phyloP scores from a whole-genome alignment of 2,329 filamentous ascomycete genomes.

The Aspergillus sp. region DNA sequence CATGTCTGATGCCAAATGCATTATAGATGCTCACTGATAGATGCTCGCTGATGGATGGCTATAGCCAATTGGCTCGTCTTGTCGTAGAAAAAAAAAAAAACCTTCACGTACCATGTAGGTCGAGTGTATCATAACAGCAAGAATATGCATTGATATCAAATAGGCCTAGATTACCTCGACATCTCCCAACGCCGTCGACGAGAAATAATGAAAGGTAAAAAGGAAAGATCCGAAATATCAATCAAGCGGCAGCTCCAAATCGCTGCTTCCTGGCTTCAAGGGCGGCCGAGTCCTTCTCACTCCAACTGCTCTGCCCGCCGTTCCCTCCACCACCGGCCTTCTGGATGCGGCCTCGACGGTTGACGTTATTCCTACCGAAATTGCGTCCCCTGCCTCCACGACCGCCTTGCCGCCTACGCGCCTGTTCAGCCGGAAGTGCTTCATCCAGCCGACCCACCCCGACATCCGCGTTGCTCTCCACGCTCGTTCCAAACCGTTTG shows the following conservation, averaged over 20 bases:
- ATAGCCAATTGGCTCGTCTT: no score
- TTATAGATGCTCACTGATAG: no score
- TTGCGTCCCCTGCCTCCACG: constrained; percentile 36
- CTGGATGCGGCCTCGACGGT: constrained; percentile 15
- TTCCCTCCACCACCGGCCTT: constrained; percentile 13
- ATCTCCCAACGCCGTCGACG: not conserved
- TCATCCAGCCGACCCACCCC: constrained; percentile 37
- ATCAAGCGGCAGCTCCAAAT: constrained; percentile 29
- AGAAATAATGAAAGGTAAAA: constrained; percentile 7
- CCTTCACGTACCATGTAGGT: no score
- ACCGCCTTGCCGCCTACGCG: constrained; percentile 33
- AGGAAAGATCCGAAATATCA: constrained; percentile 4
- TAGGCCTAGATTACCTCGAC: not conserved
- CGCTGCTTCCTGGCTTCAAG: constrained; percentile 41
- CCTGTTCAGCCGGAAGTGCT: constrained; percentile 34
- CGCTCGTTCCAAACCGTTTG: constrained; percentile 36
- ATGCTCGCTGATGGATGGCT: no score
- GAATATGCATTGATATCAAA: no score
- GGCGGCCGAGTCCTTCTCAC: constrained; percentile 34
- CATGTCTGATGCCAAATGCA: no score
- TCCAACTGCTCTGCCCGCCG: constrained; percentile 14
- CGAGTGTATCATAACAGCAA: no score
- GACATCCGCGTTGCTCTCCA: constrained; percentile 10
- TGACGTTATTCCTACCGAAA: constrained; percentile 23
- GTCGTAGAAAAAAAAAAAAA: no score